Percentiles rank a stretch among this genome's conserved stretches.
These are phyloP conservation scores for Boletus rufocinnamomeus DNA, from an alignment of 768 basidiomycete species.

Conservation along the genomic window DNA sequence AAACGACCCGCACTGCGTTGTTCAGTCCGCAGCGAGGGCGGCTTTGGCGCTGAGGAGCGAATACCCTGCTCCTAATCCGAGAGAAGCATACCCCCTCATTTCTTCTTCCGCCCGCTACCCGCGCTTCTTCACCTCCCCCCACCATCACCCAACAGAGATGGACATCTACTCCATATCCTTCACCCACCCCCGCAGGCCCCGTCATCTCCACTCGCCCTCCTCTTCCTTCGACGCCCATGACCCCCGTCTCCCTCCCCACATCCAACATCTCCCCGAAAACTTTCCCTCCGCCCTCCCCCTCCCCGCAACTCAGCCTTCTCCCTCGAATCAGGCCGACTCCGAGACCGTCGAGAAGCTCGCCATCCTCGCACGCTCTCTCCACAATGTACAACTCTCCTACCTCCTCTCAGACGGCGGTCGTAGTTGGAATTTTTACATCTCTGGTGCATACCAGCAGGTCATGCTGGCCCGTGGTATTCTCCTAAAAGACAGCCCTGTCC, in stretches of 20 bases:
- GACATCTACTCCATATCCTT: conserved; percentile 96
- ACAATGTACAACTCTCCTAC: conserved; percentile 84
- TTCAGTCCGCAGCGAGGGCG: conserved; percentile 6
- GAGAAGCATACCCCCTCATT: conserved; percentile 22
- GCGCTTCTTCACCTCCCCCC: conserved; percentile 1
- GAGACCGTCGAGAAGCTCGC: conserved; percentile 81
- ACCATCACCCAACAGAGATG: conserved; percentile 46
- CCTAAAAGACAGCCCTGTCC: conserved; percentile 85
- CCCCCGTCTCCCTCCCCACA: conserved; percentile 46
- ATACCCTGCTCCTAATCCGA: conserved; percentile 32
- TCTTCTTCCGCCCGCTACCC: conserved; percentile 4
- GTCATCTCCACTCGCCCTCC: conserved; percentile 57
- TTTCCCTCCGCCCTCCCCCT: conserved; percentile 41
- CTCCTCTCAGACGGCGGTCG: conserved; percentile 64
- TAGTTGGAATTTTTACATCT: conserved; percentile 88
- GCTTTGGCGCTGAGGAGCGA: conserved; percentile 25
- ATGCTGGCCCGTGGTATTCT: conserved; percentile 88
- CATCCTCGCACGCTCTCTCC: conserved; percentile 75
- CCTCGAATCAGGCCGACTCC: conserved; percentile 48
- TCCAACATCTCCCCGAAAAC: conserved; percentile 35
- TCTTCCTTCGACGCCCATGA: conserved; percentile 66
- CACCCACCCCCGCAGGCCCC: conserved; percentile 83
- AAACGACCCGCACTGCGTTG: not conserved
- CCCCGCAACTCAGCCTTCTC: conserved; percentile 37
- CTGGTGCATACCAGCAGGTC: conserved; percentile 90